A percentile compares a stretch with the other conserved stretches of the same genome.
phyloP scores from a whole-genome alignment of 352 stramenopile genomes.

The Globisporangium cystogenes region DNA sequence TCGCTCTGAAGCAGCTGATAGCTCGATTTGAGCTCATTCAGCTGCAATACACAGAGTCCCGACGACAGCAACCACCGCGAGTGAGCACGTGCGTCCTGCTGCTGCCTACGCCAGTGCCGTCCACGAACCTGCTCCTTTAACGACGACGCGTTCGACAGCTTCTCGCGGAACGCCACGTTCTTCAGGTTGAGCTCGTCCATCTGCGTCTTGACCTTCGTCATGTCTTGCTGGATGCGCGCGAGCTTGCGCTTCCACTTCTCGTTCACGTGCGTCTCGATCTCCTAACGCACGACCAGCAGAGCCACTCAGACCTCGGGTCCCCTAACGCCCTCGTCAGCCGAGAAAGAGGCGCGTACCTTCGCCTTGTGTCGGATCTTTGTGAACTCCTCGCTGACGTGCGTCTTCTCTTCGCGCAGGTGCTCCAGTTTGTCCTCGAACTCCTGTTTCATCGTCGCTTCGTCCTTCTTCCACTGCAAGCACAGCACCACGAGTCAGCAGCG shows the following conservation, averaged over 20 bases:
- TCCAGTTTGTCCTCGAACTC: constrained; percentile 55
- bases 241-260: constrained; percentile 80
- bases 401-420: constrained; percentile 61
- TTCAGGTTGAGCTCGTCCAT: constrained; percentile 76
- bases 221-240: constrained; percentile 55
- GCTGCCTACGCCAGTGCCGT: neutral
- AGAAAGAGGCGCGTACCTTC: constrained; percentile 27
- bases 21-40: constrained; percentile 52
- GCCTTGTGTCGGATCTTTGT: constrained; percentile 43
- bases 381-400: constrained; percentile 43
- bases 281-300: no score
- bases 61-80: neutral
- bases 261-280: constrained; percentile 57
- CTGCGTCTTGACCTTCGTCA: constrained; percentile 59
- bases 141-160: constrained; percentile 45
- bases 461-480: constrained; percentile 47
- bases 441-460: constrained; percentile 40
- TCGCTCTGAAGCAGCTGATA: constrained; percentile 42
- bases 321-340: neutral
- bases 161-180: constrained; percentile 68
- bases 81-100: constrained; percentile 1
- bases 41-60: constrained; percentile 17
- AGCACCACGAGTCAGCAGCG: neutral
- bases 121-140: constrained; percentile 66
- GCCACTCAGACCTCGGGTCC: no score